Evolutionary conservation across 352 stramenopile species (phyloP).

Genomic region (Pythium rishiriense): DNA sequence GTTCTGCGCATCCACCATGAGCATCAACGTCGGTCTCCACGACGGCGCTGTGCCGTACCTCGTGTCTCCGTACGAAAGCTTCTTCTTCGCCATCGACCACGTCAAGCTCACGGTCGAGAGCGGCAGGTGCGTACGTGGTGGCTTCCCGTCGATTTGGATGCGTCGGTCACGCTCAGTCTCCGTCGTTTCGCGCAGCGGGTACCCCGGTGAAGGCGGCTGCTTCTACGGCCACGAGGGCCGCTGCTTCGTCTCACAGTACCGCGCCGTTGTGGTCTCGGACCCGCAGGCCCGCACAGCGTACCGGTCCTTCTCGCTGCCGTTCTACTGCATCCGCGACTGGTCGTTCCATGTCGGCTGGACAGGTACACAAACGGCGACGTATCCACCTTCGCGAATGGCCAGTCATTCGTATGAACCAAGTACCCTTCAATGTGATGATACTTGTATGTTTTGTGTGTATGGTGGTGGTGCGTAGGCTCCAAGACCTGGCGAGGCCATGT

Average conservation of each 20-base stretch:
- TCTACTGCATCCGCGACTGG: slow-evolving; percentile 79
- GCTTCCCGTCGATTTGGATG: neutral
- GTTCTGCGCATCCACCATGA: slow-evolving; percentile 38
- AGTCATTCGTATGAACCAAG: too few species aligned
- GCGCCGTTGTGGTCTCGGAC: slow-evolving; percentile 66
- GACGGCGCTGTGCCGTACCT: slow-evolving; percentile 60
- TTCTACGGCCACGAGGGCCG: slow-evolving; percentile 71
- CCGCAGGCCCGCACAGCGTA: slow-evolving; percentile 41
- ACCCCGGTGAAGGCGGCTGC: slow-evolving; percentile 78
- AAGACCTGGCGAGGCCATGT: slow-evolving; percentile 69
- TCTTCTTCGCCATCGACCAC: slow-evolving; percentile 75
- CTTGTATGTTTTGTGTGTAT: neutral
- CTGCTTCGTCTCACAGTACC: slow-evolving; percentile 81
- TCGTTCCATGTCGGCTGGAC: slow-evolving; percentile 59
- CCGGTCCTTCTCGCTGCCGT: slow-evolving; percentile 73
- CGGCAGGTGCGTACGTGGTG: slow-evolving; percentile 53
- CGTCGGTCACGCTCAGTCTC: neutral
- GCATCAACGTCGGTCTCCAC: slow-evolving; percentile 75
- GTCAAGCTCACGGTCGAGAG: slow-evolving; percentile 78
- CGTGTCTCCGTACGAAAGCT: slow-evolving; percentile 77
- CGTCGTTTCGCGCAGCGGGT: slow-evolving; percentile 41
- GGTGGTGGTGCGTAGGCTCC: slow-evolving; percentile 32
- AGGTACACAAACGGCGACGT: slow-evolving; percentile 35
- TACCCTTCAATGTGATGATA: too few species aligned
- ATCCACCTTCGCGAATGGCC: too few species aligned